Conservation (phyloP, 306 rosid genomes). For the Medicago lupulina region DNA sequence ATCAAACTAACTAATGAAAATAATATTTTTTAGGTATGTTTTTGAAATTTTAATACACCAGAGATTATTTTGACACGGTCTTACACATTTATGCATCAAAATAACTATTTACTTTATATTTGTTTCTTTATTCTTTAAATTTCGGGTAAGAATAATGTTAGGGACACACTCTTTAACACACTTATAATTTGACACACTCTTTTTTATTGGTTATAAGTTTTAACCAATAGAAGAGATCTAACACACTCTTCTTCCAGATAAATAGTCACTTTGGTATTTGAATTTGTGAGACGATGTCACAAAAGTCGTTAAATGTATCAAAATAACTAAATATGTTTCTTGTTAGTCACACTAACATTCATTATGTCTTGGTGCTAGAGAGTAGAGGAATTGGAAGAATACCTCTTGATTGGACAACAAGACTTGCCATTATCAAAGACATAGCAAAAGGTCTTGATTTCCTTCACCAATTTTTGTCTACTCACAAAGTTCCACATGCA, state of each 20-base stretch:
- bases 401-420: conserved; percentile 65
- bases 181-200: too few relatives aligned
- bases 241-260: background rate
- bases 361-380: conserved; percentile 49
- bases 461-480: conserved; percentile 66
- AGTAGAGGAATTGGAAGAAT: conserved; percentile 60
- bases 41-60: too few relatives aligned
- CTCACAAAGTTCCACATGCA: conserved; percentile 71
- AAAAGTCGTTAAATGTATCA: background rate
- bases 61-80: too few relatives aligned
- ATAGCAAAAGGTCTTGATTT: conserved; percentile 71
- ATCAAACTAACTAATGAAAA: too few relatives aligned
- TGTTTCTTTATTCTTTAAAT: too few relatives aligned
- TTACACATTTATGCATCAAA: too few relatives aligned
- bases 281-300: background rate
- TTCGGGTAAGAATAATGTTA: too few relatives aligned
- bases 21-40: too few relatives aligned
- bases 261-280: background rate
- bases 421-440: conserved; percentile 65
- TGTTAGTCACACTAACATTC: conserved; percentile 28
- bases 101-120: too few relatives aligned
- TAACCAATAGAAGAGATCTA: too few relatives aligned
- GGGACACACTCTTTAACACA: too few relatives aligned
- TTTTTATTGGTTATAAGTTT: too few relatives aligned
- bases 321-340: background rate